Evolutionary conservation across 768 basidiomycete genomes (phyloP), one percentile per base, ranked within the genome.

Genomic region (Sutorius australiensis): DNA sequence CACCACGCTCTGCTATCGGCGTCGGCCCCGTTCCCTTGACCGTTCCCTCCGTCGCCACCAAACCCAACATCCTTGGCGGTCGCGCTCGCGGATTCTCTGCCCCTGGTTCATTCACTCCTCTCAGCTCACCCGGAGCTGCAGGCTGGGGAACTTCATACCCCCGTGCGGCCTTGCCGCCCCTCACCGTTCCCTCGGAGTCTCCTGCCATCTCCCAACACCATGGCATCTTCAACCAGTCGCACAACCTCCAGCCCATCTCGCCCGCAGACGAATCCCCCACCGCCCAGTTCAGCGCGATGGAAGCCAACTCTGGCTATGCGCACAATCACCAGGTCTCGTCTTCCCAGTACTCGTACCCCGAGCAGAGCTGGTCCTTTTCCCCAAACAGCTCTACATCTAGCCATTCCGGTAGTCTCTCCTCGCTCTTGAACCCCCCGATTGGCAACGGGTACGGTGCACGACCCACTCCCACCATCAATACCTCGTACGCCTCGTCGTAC

Each of bases 51-150:
- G 56, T 70, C 17, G 62, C 55, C 24, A 36, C 33, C 57, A 73
- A 72, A 28, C 65, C 73, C 48, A 67, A 71, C 24, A 62, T 75
- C 53, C 73, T 76, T 5, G 73, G 79, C 39, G 82, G 84, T 62
- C 80, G 86, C 53, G 77, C 82, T 32, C 84, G 90, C 46, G 89
- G 89, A 30, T 91, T 91, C 67, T 90, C 90, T 53, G 87, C 89
- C 3, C 90, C 89, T 38, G 87, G 89, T 44, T 83, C 88, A 0
- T 91, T 84, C 69, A 83, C 83, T 2, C 87, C 87, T 44, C 79
- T 89, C 57, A 78, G 74, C 64, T 87, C 84, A 60, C 73, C 76
- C 43, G 74, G 75, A 52, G 70, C 80, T 34, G 64, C 79, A 42
- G 79, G 78, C 54, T 89, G 87, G 87, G 77, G 76, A 57, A 73